phyloP scores from a whole-genome alignment of 1,139 yeast species.

The Yamadazyma spencermartinsiae region DNA sequence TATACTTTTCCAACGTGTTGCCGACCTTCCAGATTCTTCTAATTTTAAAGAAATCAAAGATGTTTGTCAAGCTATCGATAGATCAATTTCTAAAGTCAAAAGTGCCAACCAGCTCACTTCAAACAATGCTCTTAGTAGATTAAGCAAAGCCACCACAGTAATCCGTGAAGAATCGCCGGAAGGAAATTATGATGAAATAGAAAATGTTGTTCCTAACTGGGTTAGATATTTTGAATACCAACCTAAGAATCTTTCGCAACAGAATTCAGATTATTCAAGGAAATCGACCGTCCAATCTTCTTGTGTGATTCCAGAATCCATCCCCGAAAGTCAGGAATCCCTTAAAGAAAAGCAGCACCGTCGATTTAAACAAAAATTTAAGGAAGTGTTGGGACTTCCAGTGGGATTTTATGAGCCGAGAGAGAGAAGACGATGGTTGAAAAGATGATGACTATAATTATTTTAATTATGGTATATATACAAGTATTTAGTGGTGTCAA shows the following conservation, averaged over 20 bases:
- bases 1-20: constrained; percentile 4
- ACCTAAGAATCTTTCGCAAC: constrained; percentile 3
- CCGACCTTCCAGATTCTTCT: background rate
- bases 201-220: constrained; percentile 9
- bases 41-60: background rate
- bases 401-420: background rate
- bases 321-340: no score
- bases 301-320: background rate
- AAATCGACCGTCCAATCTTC: background rate
- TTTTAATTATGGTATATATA: constrained; percentile 2
- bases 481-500: constrained; percentile 1
- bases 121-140: no score
- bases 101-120: background rate
- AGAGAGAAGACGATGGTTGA: background rate
- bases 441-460: background rate
- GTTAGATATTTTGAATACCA: constrained; percentile 9
- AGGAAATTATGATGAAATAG: background rate
- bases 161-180: no score
- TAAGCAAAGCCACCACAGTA: no score
- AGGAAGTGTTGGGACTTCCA: constrained; percentile 4
- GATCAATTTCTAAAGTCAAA: background rate
- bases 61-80: constrained; percentile 2
- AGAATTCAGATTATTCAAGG: constrained; percentile 8
- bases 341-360: background rate
- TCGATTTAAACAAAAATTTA: constrained; percentile 4